phyloP scores from a whole-genome alignment of 345 rosid genomes.

The Noccaea caerulescens region DNA sequence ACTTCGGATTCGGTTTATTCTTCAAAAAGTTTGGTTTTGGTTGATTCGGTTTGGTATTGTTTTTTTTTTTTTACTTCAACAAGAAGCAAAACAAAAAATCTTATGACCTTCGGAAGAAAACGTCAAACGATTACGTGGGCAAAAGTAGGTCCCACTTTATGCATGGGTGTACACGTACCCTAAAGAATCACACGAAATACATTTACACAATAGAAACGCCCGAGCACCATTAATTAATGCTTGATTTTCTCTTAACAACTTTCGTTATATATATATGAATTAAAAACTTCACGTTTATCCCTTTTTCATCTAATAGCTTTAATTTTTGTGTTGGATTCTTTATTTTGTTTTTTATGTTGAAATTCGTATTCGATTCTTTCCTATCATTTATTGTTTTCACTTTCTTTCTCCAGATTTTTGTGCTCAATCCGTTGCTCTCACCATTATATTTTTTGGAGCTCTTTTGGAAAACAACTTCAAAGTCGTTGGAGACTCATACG shows the following conservation, averaged over 20 bases:
- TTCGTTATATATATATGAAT: background rate
- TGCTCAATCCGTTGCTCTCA: constrained; percentile 6
- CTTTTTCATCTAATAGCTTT: background rate
- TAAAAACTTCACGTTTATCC: background rate
- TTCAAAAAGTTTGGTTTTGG: no score
- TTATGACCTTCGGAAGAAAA: no score
- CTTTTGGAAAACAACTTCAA: background rate
- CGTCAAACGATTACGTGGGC: no score
- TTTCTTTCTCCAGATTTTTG: background rate
- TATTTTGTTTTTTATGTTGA: background rate
- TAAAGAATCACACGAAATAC: background rate
- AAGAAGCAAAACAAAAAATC: no score
- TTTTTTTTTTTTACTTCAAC: no score
- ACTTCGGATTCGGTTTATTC: no score
- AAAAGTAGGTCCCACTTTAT: no score
- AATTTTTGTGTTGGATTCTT: background rate
- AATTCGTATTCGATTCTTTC: background rate
- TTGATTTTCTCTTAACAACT: background rate
- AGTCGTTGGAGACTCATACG: constrained; percentile 7
- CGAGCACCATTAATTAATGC: constrained; percentile 16
- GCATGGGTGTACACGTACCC: background rate
- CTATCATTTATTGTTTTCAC: constrained; percentile 5
- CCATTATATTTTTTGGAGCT: constrained; percentile 6
- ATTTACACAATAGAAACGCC: background rate
- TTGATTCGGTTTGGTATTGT: no score